A percentile compares a stretch with the other conserved stretches of the same genome.
Conservation (phyloP, 2,329 filamentous ascomycete genomes). For the Pseudogymnoascus sp. region DNA sequence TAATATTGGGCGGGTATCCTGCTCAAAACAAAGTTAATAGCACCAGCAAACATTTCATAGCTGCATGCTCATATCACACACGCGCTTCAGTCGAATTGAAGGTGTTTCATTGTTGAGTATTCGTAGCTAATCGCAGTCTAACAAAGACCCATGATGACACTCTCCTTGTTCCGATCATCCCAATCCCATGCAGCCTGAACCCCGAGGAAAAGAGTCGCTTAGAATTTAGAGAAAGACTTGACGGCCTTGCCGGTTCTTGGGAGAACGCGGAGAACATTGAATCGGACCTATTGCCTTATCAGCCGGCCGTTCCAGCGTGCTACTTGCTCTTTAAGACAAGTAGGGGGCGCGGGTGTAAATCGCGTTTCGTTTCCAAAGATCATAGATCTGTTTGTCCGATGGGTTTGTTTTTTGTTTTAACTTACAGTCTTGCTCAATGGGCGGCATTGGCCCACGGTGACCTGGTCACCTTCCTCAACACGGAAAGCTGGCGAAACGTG, state of each 20-base stretch:
- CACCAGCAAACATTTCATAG: slow-evolving; percentile 4
- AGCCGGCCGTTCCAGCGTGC: slow-evolving; percentile 15
- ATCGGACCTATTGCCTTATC: slow-evolving; percentile 62
- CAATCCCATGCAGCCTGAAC: slow-evolving; percentile 28
- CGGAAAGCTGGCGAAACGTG: slow-evolving; percentile 99
- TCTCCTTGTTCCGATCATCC: slow-evolving; percentile 25
- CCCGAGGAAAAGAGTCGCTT: slow-evolving; percentile 37
- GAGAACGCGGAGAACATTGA: slow-evolving; percentile 98
- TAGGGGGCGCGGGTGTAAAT: slow-evolving; percentile 12
- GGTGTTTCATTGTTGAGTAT: slow-evolving; percentile 10
- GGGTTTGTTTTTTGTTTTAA: slow-evolving; percentile 27
- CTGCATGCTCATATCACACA: slow-evolving; percentile 8
- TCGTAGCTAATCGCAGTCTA: slow-evolving; percentile 9
- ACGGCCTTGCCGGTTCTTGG: slow-evolving; percentile 94
- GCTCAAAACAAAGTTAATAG: slow-evolving; percentile 7
- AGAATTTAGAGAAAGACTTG: slow-evolving; percentile 99
- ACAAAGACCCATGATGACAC: slow-evolving; percentile 23
- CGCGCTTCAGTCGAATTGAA: slow-evolving; percentile 9
- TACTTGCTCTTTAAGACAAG: slow-evolving; percentile 5
- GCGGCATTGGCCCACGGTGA: slow-evolving; percentile 98
- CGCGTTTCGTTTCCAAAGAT: slow-evolving; percentile 12
- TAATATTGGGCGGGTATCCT: background rate
- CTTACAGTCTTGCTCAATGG: slow-evolving; percentile 98
- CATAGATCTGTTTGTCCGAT: slow-evolving; percentile 12
- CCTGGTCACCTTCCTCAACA: slow-evolving; percentile 99